A percentile compares a stretch with the other conserved stretches of the same genome.
Evolutionary conservation across 2,329 filamentous ascomycete species (phyloP).

Genomic region (Nannizziopsis barbatae): DNA sequence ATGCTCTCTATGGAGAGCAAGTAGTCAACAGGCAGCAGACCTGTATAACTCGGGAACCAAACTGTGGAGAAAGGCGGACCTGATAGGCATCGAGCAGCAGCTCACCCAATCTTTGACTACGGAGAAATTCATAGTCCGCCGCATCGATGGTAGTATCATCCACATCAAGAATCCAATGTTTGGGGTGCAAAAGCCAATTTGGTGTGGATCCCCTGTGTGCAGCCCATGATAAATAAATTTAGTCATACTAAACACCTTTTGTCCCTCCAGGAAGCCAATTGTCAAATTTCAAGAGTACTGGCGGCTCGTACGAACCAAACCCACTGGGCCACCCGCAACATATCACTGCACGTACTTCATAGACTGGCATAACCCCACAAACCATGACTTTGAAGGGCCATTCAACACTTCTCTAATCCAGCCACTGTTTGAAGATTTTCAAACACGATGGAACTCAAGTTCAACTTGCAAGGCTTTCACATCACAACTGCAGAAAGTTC

Average conservation of each 20-base stretch:
- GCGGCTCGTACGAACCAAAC: background rate
- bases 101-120: slow-evolving; percentile 15
- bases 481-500: slow-evolving; percentile 14
- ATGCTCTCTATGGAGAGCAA: slow-evolving; percentile 4
- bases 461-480: slow-evolving; percentile 16
- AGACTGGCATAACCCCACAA: slow-evolving; percentile 18
- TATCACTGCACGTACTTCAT: slow-evolving; percentile 23
- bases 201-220: background rate
- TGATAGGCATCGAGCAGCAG: slow-evolving; percentile 19
- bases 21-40: slow-evolving; percentile 7
- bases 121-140: slow-evolving; percentile 20
- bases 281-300: background rate
- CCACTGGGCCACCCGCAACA: slow-evolving; percentile 13
- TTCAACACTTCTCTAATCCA: background rate
- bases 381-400: slow-evolving; percentile 14
- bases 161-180: slow-evolving; percentile 14
- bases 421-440: slow-evolving; percentile 14
- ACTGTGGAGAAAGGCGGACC: slow-evolving; percentile 18
- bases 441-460: slow-evolving; percentile 17
- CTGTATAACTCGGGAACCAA: slow-evolving; percentile 6
- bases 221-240: background rate
- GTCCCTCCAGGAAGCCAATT: background rate
- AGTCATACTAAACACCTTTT: background rate
- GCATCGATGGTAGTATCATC: slow-evolving; percentile 19
- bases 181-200: background rate